Evolutionary conservation across 345 rosid species (phyloP), one percentile per base, ranked within the genome.

Genomic region (Rhodomyrtus tomentosa): DNA sequence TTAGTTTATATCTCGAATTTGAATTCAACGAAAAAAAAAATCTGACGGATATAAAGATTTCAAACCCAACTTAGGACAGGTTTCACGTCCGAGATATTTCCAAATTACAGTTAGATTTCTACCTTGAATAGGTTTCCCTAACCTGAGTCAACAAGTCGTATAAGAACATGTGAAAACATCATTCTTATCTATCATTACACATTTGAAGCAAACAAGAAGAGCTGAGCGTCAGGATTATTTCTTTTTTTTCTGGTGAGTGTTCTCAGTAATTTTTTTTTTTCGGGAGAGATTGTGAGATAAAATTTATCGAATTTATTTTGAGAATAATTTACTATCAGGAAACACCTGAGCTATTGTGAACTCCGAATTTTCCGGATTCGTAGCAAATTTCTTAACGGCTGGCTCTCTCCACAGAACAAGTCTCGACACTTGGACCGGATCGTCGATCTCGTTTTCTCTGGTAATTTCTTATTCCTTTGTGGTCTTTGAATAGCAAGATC

Each of bases 291-390:
- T 32, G 42, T 32, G 22, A 18, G 42, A 10, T 7, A n/a, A 16
- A 4, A 68, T 5, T 32, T 16, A 3, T 9, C 1, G 0, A 7
- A 32, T 36, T 68, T 32, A 62, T 18, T 2, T 32, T 32, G 1
- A 0, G 3, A 1, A 68, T 68, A 68, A 68, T 68, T 68, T 32
- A 32, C 2, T 3, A 5, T 32, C 0, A 0, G 6, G 0, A 62
- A 16, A 68, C 0, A 32, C 13, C 32, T 2, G 3, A 68, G 13
- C 25, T 0, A 68, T 68, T 68, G 10, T 18, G 38, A 68, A 68
- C 10, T 68, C 0, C 9, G 0, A 0, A 36, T 9, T 68, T 0
- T 10, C 25, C 22, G 3, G 4, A 25, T 2, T 36, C 25, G 20
- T 18, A 18, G 45, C 8, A 5, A 11, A 68, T 36, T 68, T 20